These are phyloP conservation scores for Yamadazyma trypodendri DNA, from an alignment of 1,139 yeast species.

Conservation along the genomic window DNA sequence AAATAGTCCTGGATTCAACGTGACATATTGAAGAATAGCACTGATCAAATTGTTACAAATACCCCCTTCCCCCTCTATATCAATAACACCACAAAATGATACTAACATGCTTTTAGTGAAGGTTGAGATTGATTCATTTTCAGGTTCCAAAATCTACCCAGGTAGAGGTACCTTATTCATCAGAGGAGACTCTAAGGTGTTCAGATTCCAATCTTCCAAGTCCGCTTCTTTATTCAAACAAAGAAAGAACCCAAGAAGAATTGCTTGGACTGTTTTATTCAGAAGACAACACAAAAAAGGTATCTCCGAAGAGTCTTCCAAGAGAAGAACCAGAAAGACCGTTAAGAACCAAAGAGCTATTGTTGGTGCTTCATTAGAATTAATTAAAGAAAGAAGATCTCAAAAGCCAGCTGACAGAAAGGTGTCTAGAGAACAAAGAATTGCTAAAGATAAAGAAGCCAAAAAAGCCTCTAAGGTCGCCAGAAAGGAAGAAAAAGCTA, in stretches of 20 bases:
- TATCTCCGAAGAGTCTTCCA: conserved; percentile 95
- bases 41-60: no score
- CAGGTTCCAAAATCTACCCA: conserved; percentile 99
- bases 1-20: no score
- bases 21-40: no score
- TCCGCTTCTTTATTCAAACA: conserved; percentile 98
- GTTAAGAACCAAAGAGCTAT: conserved; percentile 99
- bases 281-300: conserved; percentile 99
- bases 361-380: conserved; percentile 98
- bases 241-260: conserved; percentile 99
- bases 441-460: conserved; percentile 91
- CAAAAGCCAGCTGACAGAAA: conserved; percentile 97
- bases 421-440: conserved; percentile 93
- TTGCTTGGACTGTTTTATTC: conserved; percentile 98
- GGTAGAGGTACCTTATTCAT: conserved; percentile 99
- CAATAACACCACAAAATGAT: conserved; percentile 4
- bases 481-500: conserved; percentile 94
- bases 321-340: conserved; percentile 96
- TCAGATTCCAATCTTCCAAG: conserved; percentile 99
- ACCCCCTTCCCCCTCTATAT: no score
- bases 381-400: conserved; percentile 96
- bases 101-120: conserved; percentile 60
- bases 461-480: conserved; percentile 91
- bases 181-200: conserved; percentile 99
- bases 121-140: conserved; percentile 99